These are phyloP conservation scores for Gracilaria gracilis DNA, from an alignment of 23 red algal genomes.

Conservation along the genomic window DNA sequence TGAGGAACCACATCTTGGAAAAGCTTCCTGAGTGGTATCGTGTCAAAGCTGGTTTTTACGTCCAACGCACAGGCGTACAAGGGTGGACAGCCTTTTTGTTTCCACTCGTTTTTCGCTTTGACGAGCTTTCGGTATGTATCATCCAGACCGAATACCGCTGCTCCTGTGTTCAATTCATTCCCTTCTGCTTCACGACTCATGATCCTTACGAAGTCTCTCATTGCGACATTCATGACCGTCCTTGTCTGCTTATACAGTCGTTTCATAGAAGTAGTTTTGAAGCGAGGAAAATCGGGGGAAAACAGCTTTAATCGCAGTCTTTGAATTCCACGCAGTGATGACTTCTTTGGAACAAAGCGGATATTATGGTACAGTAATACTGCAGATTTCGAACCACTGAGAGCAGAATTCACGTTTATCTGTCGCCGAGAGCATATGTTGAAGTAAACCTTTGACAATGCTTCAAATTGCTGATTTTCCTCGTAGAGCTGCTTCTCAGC, in stretches of 20 bases:
- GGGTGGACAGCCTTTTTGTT: slow-evolving; percentile 7
- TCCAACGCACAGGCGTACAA: slow-evolving; percentile 52
- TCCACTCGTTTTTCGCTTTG: slow-evolving; percentile 18
- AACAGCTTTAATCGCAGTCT: slow-evolving; percentile 34
- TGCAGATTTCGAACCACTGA: background rate
- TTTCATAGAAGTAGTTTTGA: background rate
- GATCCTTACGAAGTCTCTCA: slow-evolving; percentile 20
- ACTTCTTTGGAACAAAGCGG: slow-evolving; percentile 64
- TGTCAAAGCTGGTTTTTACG: slow-evolving; percentile 72
- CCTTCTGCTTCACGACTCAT: background rate
- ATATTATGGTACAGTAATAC: slow-evolving; percentile 37
- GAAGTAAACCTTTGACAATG: slow-evolving; percentile 35
- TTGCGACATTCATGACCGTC: background rate
- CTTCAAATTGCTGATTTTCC: slow-evolving; percentile 33
- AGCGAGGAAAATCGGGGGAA: background rate
- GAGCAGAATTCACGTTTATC: slow-evolving; percentile 4
- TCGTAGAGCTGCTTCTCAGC: slow-evolving; percentile 41
- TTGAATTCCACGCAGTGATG: slow-evolving; percentile 64
- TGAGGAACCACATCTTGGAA: slow-evolving; percentile 62
- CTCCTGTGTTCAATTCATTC: slow-evolving; percentile 9
- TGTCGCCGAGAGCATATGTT: background rate
- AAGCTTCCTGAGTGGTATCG: slow-evolving; percentile 47
- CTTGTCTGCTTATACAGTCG: background rate
- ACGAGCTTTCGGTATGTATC: slow-evolving; percentile 48
- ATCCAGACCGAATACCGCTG: slow-evolving; percentile 56